Base-by-base conservation (phyloP, 805 yeast species). In the Kurtzmaniella cleridarum region DNA sequence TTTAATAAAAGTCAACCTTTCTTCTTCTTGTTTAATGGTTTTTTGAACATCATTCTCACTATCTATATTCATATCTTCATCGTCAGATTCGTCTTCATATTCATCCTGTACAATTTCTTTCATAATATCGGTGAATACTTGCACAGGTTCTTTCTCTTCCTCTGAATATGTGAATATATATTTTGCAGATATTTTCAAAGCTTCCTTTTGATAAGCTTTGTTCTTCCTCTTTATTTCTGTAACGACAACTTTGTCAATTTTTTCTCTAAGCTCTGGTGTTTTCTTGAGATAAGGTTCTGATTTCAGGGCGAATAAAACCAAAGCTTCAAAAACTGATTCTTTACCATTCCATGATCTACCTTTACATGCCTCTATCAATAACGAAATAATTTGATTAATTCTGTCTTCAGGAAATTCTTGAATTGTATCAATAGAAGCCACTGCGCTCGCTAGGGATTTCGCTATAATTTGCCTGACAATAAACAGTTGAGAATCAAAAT, bases 331-430 rank as follows among this genome's bases (percentile, higher is more conserved):
- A 1, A 93, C 73, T 23, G 69, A 59, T 48, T 89, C 96, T 51
- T 91, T 91, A 5, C 97, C 98, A 12, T 72, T 71, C 93, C 96
- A 91, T 8, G 91, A 75, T 43, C 95, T 76, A 1, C 96, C 96
- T 40, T 71, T 67, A 40, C 80, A 69, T 0, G 95, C 78, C 23
- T 70, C 71, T 13, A 84, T 54, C 34, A 87, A 63, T 5, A 79
- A 63, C 0, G 64, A 59, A 41, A 84, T 75, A 13, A 87, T 55
- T 28, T 55, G 48, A 2, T 40, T 20, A 3, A 45, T 43, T 7
- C 47, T 20, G 1, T 39, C 41, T 2, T 53, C 53, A 2, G 66
- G 51, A 2, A 59, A 55, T 30, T 50, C 43, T 16, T 44, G 41
- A 16, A 55, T 46, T 29, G 57, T 57, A 12, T 54, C 62, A 27